phyloP scores from a whole-genome alignment of 257 asterid genomes.

The Paulownia fortunei region DNA sequence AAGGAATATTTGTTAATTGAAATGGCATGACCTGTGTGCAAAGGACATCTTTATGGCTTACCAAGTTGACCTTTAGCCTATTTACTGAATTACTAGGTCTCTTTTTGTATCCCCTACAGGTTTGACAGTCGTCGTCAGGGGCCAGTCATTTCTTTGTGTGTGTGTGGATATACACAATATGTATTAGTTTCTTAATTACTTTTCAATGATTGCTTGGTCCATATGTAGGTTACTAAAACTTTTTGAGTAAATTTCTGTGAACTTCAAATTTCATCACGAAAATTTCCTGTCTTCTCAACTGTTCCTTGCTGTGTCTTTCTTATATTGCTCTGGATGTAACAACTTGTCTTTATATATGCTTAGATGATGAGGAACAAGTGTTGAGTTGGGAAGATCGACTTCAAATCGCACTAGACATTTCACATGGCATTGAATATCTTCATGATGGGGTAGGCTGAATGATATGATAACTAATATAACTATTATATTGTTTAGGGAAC shows the following conservation, averaged over 20 bases:
- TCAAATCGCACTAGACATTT: constrained; percentile 88
- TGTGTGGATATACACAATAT: background rate
- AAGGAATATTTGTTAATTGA: too few relatives aligned
- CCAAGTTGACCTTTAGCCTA: too few relatives aligned
- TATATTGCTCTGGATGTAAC: constrained; percentile 22
- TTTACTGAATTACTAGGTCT: too few relatives aligned
- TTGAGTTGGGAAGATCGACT: constrained; percentile 92
- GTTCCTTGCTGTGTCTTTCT: constrained; percentile 26
- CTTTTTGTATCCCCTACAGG: background rate
- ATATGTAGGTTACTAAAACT: background rate
- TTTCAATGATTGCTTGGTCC: constrained; percentile 14
- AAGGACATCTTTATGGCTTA: too few relatives aligned
- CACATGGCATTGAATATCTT: constrained; percentile 96
- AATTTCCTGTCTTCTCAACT: constrained; percentile 13
- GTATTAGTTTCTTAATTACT: background rate
- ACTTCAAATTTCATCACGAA: background rate
- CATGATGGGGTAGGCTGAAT: constrained; percentile 88
- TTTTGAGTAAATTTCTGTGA: background rate
- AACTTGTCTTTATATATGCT: constrained; percentile 22
- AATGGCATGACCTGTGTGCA: too few relatives aligned
- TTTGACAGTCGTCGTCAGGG: background rate
- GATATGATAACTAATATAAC: background rate
- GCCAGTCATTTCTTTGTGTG: background rate
- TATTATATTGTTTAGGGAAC: constrained; percentile 11
- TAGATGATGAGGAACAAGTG: constrained; percentile 65